phyloP scores from a whole-genome alignment of 768 basidiomycete genomes.

The Pilatotrama ljubarskyi region DNA sequence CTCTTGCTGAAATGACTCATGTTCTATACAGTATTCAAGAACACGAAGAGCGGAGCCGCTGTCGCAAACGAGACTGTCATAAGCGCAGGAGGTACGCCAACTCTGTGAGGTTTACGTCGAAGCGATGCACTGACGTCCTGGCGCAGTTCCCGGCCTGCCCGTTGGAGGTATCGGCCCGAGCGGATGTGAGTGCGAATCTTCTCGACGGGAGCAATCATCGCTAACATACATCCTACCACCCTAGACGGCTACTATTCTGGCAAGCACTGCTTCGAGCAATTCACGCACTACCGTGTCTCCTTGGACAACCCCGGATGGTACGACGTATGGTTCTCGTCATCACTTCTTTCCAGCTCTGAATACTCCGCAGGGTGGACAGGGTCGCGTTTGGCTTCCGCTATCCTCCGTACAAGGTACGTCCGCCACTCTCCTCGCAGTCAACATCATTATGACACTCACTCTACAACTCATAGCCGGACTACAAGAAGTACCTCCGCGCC shows the following conservation, averaged over 20 bases:
- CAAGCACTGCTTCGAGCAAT: conserved; percentile 73
- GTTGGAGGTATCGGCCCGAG: conserved; percentile 73
- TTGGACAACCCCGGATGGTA: conserved; percentile 44
- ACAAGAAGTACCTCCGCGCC: not conserved
- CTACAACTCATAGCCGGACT: not conserved
- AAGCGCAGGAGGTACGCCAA: conserved; percentile 54
- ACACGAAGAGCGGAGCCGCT: conserved; percentile 70
- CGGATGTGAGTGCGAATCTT: conserved; percentile 52
- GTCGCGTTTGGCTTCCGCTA: conserved; percentile 34
- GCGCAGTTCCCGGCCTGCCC: conserved; percentile 58
- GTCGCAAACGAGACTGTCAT: conserved; percentile 70
- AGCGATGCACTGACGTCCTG: not conserved
- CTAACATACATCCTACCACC: not conserved
- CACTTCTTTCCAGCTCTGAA: not conserved
- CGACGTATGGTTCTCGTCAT: conserved; percentile 5
- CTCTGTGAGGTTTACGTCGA: no score
- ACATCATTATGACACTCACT: not conserved
- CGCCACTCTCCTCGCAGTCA: not conserved
- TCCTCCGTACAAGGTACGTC: conserved; percentile 40
- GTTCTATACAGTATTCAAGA: conserved; percentile 53
- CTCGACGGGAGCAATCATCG: not conserved
- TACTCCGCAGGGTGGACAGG: conserved; percentile 34
- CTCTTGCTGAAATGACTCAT: not conserved
- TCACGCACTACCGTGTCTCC: conserved; percentile 71
- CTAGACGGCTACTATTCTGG: conserved; percentile 70